Evolutionary conservation across 352 stramenopile genomes (phyloP).

Genomic region (Halophytophthora batemanensis): DNA sequence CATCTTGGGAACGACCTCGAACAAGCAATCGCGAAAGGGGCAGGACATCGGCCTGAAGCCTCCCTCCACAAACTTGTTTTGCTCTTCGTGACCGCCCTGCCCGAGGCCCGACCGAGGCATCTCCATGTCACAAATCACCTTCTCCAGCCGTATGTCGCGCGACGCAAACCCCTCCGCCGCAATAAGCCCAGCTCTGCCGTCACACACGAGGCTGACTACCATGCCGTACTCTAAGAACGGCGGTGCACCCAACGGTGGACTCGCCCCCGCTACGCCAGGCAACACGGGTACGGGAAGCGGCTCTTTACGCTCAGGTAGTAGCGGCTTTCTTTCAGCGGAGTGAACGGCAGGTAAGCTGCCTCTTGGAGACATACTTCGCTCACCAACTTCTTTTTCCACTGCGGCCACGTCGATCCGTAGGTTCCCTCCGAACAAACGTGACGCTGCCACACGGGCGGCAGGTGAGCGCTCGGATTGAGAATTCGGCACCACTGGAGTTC

Average conservation of each 20-base stretch:
- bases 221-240: conserved; percentile 74
- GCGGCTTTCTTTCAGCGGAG: conserved; percentile 42
- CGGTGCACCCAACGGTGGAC: conserved; percentile 11
- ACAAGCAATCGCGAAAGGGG: conserved; percentile 64
- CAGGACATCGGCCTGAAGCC: conserved; percentile 41
- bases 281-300: conserved; percentile 38
- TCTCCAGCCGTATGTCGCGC: conserved; percentile 53
- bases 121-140: conserved; percentile 32
- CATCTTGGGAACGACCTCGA: conserved; percentile 75
- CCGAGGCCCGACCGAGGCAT: conserved; percentile 33
- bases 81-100: conserved; percentile 41
- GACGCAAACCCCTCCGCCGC: conserved; percentile 57
- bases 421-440: conserved; percentile 6
- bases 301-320: conserved; percentile 19
- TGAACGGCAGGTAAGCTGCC: conserved; percentile 44
- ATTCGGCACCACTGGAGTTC: no score
- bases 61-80: conserved; percentile 31
- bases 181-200: conserved; percentile 51
- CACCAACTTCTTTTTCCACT: conserved; percentile 17
- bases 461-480: conserved; percentile 7
- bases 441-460: conserved; percentile 4
- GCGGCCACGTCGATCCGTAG: conserved; percentile 38
- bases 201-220: conserved; percentile 57
- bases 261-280: conserved; percentile 6
- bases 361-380: conserved; percentile 11